phyloP scores from a whole-genome alignment of 805 yeast genomes.

The Metschnikowia peoriensis region DNA sequence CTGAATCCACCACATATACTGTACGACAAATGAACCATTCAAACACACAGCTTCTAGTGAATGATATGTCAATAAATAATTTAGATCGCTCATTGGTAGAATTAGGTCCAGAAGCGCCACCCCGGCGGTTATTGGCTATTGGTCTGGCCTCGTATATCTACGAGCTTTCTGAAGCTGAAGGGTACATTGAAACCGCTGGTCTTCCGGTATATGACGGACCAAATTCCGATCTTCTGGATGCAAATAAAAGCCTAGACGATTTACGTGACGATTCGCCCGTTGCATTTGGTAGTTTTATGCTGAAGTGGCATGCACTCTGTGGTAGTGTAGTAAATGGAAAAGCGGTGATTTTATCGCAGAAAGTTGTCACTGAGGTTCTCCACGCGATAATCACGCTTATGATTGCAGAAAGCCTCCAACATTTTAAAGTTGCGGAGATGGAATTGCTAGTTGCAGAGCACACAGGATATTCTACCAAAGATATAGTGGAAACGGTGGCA shows the following conservation, averaged over 20 bases:
- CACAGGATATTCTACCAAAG: slow-evolving; percentile 29
- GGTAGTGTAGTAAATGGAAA: slow-evolving; percentile 55
- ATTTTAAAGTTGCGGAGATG: slow-evolving; percentile 18
- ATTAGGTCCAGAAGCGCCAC: not conserved
- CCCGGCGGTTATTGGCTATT: slow-evolving; percentile 24
- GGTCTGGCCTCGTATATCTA: slow-evolving; percentile 32
- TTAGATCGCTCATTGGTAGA: not conserved
- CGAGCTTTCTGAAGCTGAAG: slow-evolving; percentile 28
- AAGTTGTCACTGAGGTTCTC: slow-evolving; percentile 27
- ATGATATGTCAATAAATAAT: slow-evolving; percentile 13
- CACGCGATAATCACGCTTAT: slow-evolving; percentile 26
- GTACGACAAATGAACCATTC: slow-evolving; percentile 83
- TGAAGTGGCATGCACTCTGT: slow-evolving; percentile 49
- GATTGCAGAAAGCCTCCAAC: slow-evolving; percentile 21
- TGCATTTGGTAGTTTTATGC: slow-evolving; percentile 52
- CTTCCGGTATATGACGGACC: slow-evolving; percentile 25
- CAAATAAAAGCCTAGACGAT: slow-evolving; percentile 26
- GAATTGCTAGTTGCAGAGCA: slow-evolving; percentile 23
- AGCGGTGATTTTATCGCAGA: slow-evolving; percentile 31
- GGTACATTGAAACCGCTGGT: slow-evolving; percentile 29
- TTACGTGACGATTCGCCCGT: slow-evolving; percentile 48
- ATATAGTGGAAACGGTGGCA: slow-evolving; percentile 50
- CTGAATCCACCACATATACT: slow-evolving; percentile 56
- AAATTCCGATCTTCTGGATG: slow-evolving; percentile 1
- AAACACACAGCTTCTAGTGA: slow-evolving; percentile 66